phyloP scores from a whole-genome alignment of 768 basidiomycete species.

The Trametes gibbosa region DNA sequence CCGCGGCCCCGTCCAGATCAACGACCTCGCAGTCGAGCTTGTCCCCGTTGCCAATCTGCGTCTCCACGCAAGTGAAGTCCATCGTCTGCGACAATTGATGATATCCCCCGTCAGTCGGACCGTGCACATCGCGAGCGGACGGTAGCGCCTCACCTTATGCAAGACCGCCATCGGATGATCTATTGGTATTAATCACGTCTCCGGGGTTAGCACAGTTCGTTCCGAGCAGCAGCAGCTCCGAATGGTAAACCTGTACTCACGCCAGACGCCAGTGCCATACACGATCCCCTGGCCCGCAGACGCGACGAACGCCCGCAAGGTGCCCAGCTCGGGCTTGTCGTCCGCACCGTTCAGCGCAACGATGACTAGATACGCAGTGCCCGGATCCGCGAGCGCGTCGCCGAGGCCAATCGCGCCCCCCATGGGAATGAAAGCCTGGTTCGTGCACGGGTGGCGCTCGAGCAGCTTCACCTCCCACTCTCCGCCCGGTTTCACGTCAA shows the following conservation, averaged over 20 bases:
- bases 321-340: conserved; percentile 73
- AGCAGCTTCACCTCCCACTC: conserved; percentile 64
- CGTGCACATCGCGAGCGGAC: background rate
- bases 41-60: conserved; percentile 83
- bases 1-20: conserved; percentile 34
- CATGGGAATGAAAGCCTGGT: conserved; percentile 95
- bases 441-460: conserved; percentile 87
- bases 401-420: conserved; percentile 48
- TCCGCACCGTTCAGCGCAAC: conserved; percentile 78
- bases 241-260: conserved; percentile 49
- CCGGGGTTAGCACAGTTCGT: no score
- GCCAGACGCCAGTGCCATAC: conserved; percentile 86
- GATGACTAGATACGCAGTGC: conserved; percentile 72
- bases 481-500: conserved; percentile 44
- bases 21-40: conserved; percentile 84
- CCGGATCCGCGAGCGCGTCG: conserved; percentile 48
- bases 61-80: conserved; percentile 89
- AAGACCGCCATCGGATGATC: conserved; percentile 93
- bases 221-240: background rate
- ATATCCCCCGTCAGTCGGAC: background rate
- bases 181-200: conserved; percentile 29
- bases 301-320: conserved; percentile 80
- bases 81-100: conserved; percentile 48
- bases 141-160: conserved; percentile 46
- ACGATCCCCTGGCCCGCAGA: conserved; percentile 80